Evolutionary conservation across 139 green algal species (phyloP), one percentile per base, ranked within the genome.

Genomic region (Mesotaenium endlicherianum): DNA sequence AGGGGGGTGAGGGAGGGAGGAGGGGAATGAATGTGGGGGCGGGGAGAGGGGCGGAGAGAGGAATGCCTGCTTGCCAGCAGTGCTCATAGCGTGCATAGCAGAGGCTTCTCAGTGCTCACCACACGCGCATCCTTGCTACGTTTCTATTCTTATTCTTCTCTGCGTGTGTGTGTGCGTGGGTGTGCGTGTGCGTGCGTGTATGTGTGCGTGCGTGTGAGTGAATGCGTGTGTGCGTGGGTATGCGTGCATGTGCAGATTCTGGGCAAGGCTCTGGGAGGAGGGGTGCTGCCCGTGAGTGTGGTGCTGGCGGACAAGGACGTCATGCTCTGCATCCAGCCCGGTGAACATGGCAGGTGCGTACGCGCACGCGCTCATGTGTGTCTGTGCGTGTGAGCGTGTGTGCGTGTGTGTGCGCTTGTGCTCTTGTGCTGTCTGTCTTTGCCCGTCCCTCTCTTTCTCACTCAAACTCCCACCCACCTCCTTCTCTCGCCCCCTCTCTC

Each of bases 251-350:
- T 57, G 42, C 75, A 88, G 82, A 87, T 88, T 39, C 90, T 99
- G 60, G 95, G 94, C 72, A 97, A 97, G 83, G 89, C 90, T 2
- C 88, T 98, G n/a, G 93, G 84, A 3, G 95, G 94, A 2, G 94
- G 95, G 47, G 92, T 95, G 44, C 95, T 98, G 88, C 96, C 96
- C 2, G 95, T 98, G 57, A 94, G 91, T 8, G 95, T 94, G 0
- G 95, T 98, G 47, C 92, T 99, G 53, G 92, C 93, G 0, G 44
- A 93, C 41, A 11, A 77, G 3, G 55, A 90, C 3, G 50, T 91
- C 40, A 91, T 91, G 88, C 31, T 60, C 16, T 75, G 64, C 50
- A 90, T 91, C 45, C 36, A 76, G 17, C 87, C 87, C 0, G 86
- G 86, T 38, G 69, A 90, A 50, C 87, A 91, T 42, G 87, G 87